Percentiles rank a stretch among this genome's conserved stretches.
Evolutionary conservation across 352 stramenopile species (phyloP).

Genomic region (Halophytophthora polymorphica): DNA sequence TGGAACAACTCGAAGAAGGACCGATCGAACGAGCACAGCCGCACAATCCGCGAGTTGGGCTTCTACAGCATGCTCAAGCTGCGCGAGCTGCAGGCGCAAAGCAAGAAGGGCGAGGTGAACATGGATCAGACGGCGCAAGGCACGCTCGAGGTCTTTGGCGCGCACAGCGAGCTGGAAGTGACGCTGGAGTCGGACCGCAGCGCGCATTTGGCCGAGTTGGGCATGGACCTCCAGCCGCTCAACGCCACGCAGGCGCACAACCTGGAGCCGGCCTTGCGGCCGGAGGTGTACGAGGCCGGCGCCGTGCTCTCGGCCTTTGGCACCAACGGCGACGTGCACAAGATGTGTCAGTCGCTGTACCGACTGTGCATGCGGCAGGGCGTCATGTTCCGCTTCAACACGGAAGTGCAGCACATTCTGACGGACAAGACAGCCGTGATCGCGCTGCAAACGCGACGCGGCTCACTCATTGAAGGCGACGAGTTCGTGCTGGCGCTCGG

Average conservation of each 20-base stretch:
- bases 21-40: slow-evolving; percentile 70
- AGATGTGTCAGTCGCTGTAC: slow-evolving; percentile 85
- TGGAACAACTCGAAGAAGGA: slow-evolving; percentile 80
- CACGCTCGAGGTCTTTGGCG: slow-evolving; percentile 78
- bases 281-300: slow-evolving; percentile 56
- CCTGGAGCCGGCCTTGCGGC: slow-evolving; percentile 60
- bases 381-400: slow-evolving; percentile 89
- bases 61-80: slow-evolving; percentile 89
- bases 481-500: slow-evolving; percentile 83
- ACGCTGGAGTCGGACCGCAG: slow-evolving; percentile 75
- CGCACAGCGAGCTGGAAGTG: slow-evolving; percentile 49
- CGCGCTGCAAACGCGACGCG: slow-evolving; percentile 71
- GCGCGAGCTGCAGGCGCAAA: slow-evolving; percentile 65
- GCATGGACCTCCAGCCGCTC: slow-evolving; percentile 75
- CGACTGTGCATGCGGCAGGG: slow-evolving; percentile 73
- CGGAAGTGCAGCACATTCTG: slow-evolving; percentile 76
- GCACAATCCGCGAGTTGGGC: slow-evolving; percentile 76
- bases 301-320: slow-evolving; percentile 78
- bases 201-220: slow-evolving; percentile 64
- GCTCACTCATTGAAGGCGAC: slow-evolving; percentile 84
- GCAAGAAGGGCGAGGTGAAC: slow-evolving; percentile 77
- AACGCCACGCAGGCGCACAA: slow-evolving; percentile 51
- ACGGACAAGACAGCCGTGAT: slow-evolving; percentile 76
- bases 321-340: slow-evolving; percentile 86
- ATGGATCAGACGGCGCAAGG: slow-evolving; percentile 87